A percentile compares a stretch with the other conserved stretches of the same genome.
Evolutionary conservation across 108 stramenopile genomes (phyloP).

Genomic region (Fragilariopsis cylindrus): DNA sequence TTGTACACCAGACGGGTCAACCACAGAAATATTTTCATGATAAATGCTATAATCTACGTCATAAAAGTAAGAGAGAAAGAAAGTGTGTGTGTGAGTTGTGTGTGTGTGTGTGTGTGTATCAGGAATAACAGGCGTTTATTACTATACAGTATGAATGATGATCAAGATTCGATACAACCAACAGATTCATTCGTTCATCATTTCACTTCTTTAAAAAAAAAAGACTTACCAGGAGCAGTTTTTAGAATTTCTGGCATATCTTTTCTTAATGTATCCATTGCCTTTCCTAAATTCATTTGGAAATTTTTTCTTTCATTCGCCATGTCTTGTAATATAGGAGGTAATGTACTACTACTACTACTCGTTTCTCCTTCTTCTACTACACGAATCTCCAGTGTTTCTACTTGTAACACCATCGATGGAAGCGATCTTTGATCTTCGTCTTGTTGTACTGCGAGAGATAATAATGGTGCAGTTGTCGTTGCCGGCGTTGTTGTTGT

Average conservation of each 20-base stretch:
- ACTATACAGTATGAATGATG: too few relatives aligned
- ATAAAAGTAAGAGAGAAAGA: slow-evolving; percentile 14
- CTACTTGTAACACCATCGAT: not conserved
- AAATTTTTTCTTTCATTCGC: slow-evolving; percentile 70
- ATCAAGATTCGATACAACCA: too few relatives aligned
- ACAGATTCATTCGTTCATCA: too few relatives aligned
- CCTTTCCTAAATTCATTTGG: slow-evolving; percentile 73
- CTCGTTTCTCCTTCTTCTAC: slow-evolving; percentile 1
- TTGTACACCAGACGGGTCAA: slow-evolving; percentile 67
- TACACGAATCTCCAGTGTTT: not conserved
- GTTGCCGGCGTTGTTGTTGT: too few relatives aligned
- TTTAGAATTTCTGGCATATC: slow-evolving; percentile 75
- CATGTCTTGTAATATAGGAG: slow-evolving; percentile 69
- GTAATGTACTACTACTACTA: slow-evolving; percentile 26
- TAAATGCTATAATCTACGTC: slow-evolving; percentile 73
- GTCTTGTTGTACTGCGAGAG: too few relatives aligned
- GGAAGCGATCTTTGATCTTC: not conserved
- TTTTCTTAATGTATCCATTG: slow-evolving; percentile 73
- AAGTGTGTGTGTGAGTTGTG: slow-evolving; percentile 1
- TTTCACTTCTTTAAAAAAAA: not conserved
- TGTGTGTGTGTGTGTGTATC: not conserved
- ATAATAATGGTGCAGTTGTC: too few relatives aligned
- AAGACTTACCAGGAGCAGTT: slow-evolving; percentile 60
- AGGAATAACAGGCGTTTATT: not conserved
- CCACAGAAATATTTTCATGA: slow-evolving; percentile 54